These are phyloP conservation scores for Nicotiana noctiflora DNA, from an alignment of 257 asterid genomes.

Conservation along the genomic window DNA sequence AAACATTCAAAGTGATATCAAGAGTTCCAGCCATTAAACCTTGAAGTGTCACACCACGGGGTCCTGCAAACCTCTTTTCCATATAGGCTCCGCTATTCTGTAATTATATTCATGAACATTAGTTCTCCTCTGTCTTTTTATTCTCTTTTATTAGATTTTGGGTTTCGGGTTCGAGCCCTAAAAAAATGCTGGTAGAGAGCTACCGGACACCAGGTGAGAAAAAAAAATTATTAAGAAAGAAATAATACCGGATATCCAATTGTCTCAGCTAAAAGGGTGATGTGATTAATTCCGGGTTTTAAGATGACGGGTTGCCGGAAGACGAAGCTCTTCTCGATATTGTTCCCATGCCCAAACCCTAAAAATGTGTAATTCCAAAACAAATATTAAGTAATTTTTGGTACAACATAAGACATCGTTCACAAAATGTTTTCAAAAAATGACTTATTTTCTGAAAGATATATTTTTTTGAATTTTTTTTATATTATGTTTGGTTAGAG, in stretches of 20 bases:
- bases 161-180: too few species aligned
- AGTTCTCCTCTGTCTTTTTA: background rate
- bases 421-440: too few species aligned
- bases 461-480: too few species aligned
- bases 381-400: too few species aligned
- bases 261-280: conserved; percentile 56
- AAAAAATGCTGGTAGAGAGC: too few species aligned
- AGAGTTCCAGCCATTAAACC: conserved; percentile 90
- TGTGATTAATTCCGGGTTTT: conserved; percentile 50
- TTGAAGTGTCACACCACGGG: conserved; percentile 53
- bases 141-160: too few species aligned
- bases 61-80: conserved; percentile 96
- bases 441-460: background rate
- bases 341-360: conserved; percentile 88
- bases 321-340: conserved; percentile 67
- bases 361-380: background rate
- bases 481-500: background rate
- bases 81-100: conserved; percentile 96
- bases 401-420: background rate
- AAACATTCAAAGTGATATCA: conserved; percentile 54
- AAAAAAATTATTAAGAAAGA: background rate
- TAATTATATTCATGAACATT: background rate
- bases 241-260: conserved; percentile 74
- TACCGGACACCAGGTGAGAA: too few species aligned
- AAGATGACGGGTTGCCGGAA: conserved; percentile 43